phyloP scores from a whole-genome alignment of 306 rosid species.

The Spatholobus suberectus region DNA sequence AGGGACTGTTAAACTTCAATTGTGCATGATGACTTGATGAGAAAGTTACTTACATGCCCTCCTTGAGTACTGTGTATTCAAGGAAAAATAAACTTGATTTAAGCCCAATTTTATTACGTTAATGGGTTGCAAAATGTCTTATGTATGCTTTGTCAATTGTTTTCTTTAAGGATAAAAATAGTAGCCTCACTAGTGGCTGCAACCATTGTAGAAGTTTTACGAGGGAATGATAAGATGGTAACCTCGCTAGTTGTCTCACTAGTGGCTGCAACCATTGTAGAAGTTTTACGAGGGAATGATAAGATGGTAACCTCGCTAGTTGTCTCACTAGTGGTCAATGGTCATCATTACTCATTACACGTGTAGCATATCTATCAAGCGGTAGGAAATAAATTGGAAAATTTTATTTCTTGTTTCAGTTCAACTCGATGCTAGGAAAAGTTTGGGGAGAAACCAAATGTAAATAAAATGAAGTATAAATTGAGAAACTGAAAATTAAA shows the following conservation, averaged over 20 bases:
- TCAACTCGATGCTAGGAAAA: neutral
- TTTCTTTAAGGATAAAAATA: neutral
- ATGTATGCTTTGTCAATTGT: neutral
- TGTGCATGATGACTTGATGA: neutral
- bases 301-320: neutral
- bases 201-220: neutral
- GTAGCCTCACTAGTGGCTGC: neutral
- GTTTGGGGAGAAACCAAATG: constrained; percentile 12
- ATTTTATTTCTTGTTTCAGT: neutral
- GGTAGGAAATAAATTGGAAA: constrained; percentile 15
- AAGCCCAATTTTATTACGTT: neutral
- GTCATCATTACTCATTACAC: neutral
- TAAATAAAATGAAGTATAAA: neutral
- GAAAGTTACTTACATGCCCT: neutral
- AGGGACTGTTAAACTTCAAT: constrained; percentile 1
- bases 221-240: neutral
- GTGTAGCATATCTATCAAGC: neutral
- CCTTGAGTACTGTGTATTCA: neutral
- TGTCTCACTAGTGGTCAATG: neutral
- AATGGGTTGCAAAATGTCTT: neutral
- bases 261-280: neutral
- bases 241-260: neutral
- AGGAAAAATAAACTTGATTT: constrained; percentile 10
- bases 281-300: neutral
- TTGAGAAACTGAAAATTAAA: neutral